These are phyloP conservation scores for Cucumis cinereus DNA, from an alignment of 306 rosid species.

Conservation along the genomic window DNA sequence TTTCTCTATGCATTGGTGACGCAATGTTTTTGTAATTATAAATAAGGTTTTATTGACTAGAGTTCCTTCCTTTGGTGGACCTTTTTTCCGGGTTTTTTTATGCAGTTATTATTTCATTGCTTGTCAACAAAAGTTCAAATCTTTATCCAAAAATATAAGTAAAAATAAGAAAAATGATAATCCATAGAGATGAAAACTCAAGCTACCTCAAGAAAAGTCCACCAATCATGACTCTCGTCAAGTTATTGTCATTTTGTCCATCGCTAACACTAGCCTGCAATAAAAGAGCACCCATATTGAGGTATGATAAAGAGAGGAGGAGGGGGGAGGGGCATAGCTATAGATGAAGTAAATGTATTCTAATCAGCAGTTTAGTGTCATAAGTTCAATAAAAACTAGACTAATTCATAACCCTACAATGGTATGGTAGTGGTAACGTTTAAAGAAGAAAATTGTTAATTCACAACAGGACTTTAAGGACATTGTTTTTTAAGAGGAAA, in stretches of 20 bases:
- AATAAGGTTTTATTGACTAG: not conserved
- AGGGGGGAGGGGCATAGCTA: too few relatives aligned
- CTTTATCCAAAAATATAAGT: not conserved
- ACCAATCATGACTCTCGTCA: constrained; percentile 68
- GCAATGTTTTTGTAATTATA: not conserved
- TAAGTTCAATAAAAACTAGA: not conserved
- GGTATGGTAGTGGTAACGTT: not conserved
- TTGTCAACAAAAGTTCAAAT: not conserved
- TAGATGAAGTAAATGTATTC: too few relatives aligned
- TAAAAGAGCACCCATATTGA: constrained; percentile 19
- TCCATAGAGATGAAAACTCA: not conserved
- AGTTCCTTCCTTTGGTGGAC: not conserved
- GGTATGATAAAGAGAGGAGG: not conserved
- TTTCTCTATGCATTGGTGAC: not conserved
- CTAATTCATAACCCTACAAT: not conserved
- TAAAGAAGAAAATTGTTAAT: not conserved
- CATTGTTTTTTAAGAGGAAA: too few relatives aligned
- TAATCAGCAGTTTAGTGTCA: not conserved
- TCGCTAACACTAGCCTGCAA: constrained; percentile 77
- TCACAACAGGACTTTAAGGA: not conserved
- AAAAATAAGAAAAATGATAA: too few relatives aligned
- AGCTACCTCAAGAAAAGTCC: constrained; percentile 74
- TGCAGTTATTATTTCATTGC: not conserved
- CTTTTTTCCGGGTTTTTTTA: not conserved
- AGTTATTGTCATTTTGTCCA: constrained; percentile 68